Conservation (phyloP, 768 basidiomycete genomes). For the Filobasidium floriforme region DNA sequence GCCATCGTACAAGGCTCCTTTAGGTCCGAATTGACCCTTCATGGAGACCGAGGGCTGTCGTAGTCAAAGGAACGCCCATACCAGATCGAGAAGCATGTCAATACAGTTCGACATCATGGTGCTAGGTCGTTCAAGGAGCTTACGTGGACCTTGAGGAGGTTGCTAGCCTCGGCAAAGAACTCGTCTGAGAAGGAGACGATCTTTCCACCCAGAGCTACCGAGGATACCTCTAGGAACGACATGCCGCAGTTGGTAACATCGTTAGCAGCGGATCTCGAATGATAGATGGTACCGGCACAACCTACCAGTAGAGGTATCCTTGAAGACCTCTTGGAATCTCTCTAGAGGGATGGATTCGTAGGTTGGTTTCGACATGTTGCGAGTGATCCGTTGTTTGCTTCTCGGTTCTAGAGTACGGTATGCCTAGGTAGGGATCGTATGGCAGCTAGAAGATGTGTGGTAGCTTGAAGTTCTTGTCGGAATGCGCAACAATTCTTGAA, state of each 20-base stretch:
- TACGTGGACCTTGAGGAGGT: conserved; percentile 76
- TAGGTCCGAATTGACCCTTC: conserved; percentile 95
- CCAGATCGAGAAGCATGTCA: not conserved
- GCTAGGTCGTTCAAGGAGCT: conserved; percentile 28
- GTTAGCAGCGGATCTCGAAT: not conserved
- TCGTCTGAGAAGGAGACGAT: conserved; percentile 80
- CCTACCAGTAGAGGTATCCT: conserved; percentile 25
- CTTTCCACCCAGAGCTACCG: conserved; percentile 68
- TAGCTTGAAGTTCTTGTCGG: too few species aligned
- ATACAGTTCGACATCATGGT: not conserved
- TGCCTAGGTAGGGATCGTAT: too few species aligned
- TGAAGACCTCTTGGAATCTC: conserved; percentile 30
- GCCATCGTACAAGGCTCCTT: conserved; percentile 85
- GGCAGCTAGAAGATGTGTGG: too few species aligned
- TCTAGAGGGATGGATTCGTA: conserved; percentile 28
- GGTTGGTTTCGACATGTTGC: conserved; percentile 13
- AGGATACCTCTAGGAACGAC: conserved; percentile 66
- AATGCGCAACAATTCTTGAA: too few species aligned
- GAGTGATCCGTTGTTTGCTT: not conserved
- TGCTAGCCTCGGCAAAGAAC: conserved; percentile 81
- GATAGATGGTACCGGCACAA: not conserved
- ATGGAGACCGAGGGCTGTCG: conserved; percentile 71
- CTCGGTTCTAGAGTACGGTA: not conserved
- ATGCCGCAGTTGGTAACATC: not conserved
- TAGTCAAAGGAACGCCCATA: not conserved